Evolutionary conservation across 192 early-diverging fungal species (phyloP).

Genomic region (Coemansia furcata): DNA sequence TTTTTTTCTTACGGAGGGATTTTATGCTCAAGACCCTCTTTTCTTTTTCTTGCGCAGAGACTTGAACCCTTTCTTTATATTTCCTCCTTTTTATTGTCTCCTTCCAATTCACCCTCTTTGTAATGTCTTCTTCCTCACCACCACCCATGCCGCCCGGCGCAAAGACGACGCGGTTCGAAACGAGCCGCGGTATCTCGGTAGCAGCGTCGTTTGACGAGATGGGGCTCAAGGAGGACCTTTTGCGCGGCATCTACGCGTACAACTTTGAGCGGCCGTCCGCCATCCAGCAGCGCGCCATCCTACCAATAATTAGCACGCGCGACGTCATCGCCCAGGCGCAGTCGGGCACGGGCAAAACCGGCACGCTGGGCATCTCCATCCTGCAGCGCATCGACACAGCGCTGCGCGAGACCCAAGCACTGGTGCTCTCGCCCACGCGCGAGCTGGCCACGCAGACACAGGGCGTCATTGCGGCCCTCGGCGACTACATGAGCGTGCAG

Average conservation of each 20-base stretch:
- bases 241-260: conserved; percentile 97
- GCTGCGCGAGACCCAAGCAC: conserved; percentile 85
- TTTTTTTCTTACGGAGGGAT: neutral
- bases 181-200: conserved; percentile 81
- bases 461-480: conserved; percentile 84
- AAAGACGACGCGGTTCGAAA: conserved; percentile 55
- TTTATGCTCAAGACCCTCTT: neutral
- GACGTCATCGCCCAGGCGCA: conserved; percentile 98
- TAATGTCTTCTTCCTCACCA: neutral
- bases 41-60: too few relatives aligned
- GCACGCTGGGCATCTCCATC: conserved; percentile 93
- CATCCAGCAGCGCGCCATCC: conserved; percentile 97
- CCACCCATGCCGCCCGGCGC: neutral
- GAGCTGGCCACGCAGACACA: conserved; percentile 97
- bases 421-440: conserved; percentile 92
- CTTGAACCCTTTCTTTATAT: neutral
- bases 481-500: conserved; percentile 97
- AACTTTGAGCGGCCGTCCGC: conserved; percentile 98
- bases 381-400: conserved; percentile 89
- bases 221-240: conserved; percentile 93
- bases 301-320: conserved; percentile 80
- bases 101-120: too few relatives aligned
- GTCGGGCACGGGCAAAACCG: conserved; percentile 98
- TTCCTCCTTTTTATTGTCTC: neutral
- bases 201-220: conserved; percentile 92